Base-by-base conservation (phyloP, 176 grass and related monocot species). In the Triticum dicoccoides region DNA sequence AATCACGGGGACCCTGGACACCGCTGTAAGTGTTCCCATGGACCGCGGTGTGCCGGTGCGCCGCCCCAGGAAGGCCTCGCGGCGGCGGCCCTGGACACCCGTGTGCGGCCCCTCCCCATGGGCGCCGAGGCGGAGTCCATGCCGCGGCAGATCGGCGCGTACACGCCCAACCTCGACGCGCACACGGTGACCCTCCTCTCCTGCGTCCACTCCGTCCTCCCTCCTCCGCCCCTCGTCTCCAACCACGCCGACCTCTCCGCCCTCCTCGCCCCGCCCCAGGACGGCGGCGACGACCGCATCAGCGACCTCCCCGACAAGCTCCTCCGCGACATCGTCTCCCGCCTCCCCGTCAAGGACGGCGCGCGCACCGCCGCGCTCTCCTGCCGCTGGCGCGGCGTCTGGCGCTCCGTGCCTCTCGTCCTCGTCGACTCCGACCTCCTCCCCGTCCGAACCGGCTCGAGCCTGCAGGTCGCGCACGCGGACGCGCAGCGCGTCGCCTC, bases 281-380 rank as follows among this genome's bases (percentile, higher is more conserved):
- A 35, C 24, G 79, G 2, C 21, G 73, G 47, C 51, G 23, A 29
- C 37, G 69, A 87, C 78, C 77, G 56, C 56, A 9, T 87, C 54
- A 81, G 69, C 78, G 7, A 0, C 78, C 85, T 87, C 77, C 78
- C 69, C 56, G 68, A 69, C 5, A 1, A 3, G 44, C 70, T 88
- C 58, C 86, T 83, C 44, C 5, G 4, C 41, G 0, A 52, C 39
- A 69, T 83, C 71, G 44, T 83, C 86, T 42, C 62, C 12, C 72
- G 30, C 59, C 78, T 77, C 70, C 78, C 79, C 44, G 4, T 67
- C 63, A 82, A 83, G 80, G 73, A 83, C 45, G 84, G 44, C 32
- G 47, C 76, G 56, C 25, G 54, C 58, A 76, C 70, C 82, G 81
- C 81, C 67, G 81, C 11, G 54, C 86, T 83, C 59, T 88, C 80